Conservation (phyloP, 805 yeast genomes). For the Lachancea sp. region DNA sequence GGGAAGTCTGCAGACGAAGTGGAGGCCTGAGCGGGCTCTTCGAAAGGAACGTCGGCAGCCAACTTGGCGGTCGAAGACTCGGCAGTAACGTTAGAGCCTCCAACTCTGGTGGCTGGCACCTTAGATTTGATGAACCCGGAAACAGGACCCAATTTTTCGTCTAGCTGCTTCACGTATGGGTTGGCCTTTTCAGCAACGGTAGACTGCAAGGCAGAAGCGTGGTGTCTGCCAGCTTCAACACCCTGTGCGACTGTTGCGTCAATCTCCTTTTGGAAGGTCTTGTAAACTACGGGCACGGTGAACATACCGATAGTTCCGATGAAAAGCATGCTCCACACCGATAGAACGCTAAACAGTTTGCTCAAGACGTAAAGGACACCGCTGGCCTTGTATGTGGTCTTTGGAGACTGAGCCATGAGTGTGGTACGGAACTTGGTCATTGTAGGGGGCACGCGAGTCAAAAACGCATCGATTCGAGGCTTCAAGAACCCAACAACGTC, state of each 20-base stretch:
- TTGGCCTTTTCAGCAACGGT: conserved; percentile 49
- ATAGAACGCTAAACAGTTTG: conserved; percentile 68
- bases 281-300: conserved; percentile 69
- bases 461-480: conserved; percentile 27
- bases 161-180: conserved; percentile 54
- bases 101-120: conserved; percentile 48
- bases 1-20: conserved; percentile 34
- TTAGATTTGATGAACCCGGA: conserved; percentile 48
- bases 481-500: conserved; percentile 28
- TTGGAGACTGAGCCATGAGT: conserved; percentile 63
- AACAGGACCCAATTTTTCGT: conserved; percentile 60
- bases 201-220: conserved; percentile 40
- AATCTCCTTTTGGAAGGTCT: conserved; percentile 68
- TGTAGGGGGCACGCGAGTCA: conserved; percentile 38
- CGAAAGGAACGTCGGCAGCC: conserved; percentile 26
- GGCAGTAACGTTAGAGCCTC: conserved; percentile 55
- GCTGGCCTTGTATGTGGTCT: conserved; percentile 67
- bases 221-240: conserved; percentile 43
- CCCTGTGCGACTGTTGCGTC: conserved; percentile 52
- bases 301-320: conserved; percentile 55
- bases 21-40: conserved; percentile 10
- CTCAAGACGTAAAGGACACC: conserved; percentile 56
- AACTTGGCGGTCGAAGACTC: conserved; percentile 22
- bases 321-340: conserved; percentile 61
- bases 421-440: conserved; percentile 53